Percentiles rank a stretch among this genome's conserved stretches.
Conservation (phyloP, 805 yeast species). For the Scheffersomyces lignosus region DNA sequence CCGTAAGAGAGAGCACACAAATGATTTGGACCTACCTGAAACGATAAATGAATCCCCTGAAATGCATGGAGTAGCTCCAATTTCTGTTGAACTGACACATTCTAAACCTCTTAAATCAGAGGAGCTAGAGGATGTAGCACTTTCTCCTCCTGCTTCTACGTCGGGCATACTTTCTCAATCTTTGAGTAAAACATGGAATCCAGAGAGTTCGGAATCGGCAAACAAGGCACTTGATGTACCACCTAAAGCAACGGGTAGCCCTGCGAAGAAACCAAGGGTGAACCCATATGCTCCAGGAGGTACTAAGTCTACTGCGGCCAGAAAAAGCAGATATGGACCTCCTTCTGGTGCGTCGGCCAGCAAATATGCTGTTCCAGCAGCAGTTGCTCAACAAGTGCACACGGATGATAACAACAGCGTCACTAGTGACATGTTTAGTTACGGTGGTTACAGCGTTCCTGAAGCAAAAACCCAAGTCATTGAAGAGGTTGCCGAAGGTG, state of each 20-base stretch:
- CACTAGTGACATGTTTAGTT: conserved; percentile 11
- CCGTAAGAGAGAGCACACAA: too few species aligned
- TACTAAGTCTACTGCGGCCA: conserved; percentile 9
- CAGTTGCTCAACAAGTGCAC: conserved; percentile 1
- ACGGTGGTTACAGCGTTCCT: conserved; percentile 8
- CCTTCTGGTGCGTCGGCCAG: conserved; percentile 9
- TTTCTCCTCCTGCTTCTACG: background rate
- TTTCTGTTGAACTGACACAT: too few species aligned
- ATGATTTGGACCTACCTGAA: conserved; percentile 4
- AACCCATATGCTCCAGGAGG: conserved; percentile 42
- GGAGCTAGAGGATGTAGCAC: background rate
- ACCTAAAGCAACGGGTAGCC: conserved; percentile 12
- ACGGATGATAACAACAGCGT: background rate
- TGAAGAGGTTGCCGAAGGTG: too few species aligned
- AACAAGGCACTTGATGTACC: conserved; percentile 13
- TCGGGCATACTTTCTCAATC: background rate
- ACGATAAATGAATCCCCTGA: conserved; percentile 16
- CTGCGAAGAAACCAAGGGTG: conserved; percentile 7
- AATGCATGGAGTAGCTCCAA: too few species aligned
- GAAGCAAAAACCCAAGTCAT: too few species aligned
- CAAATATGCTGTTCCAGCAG: conserved; percentile 10
- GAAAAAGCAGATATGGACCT: conserved; percentile 29
- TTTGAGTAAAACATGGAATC: background rate
- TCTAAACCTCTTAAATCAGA: background rate
- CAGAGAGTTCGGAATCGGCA: background rate